A percentile compares a stretch with the other conserved stretches of the same genome.
phyloP scores from a whole-genome alignment of 2,329 filamentous ascomycete genomes.

The Metarhizium rileyi region DNA sequence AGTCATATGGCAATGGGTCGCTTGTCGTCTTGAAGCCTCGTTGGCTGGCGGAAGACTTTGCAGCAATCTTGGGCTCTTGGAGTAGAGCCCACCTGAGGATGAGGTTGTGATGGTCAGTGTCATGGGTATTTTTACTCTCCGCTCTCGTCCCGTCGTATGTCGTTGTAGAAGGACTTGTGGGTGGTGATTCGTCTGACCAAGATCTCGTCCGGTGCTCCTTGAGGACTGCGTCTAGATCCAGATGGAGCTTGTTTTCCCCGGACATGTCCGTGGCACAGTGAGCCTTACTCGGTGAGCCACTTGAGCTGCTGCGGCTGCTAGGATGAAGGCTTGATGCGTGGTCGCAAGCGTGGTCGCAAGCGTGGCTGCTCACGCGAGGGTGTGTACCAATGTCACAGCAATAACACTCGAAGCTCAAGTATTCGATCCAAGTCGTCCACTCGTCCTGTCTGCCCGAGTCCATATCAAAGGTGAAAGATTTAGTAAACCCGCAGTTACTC shows the following conservation, averaged over 20 bases:
- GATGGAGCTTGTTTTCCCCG: neutral
- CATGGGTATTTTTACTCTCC: neutral
- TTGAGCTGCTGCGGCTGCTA: neutral
- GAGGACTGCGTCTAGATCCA: neutral
- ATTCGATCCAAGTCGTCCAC: constrained; percentile 7
- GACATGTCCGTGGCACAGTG: neutral
- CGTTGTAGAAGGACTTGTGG: neutral
- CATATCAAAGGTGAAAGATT: constrained; percentile 1
- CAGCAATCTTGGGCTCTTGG: constrained; percentile 5
- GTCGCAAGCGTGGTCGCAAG: neutral
- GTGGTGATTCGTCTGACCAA: neutral
- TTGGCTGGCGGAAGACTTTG: neutral
- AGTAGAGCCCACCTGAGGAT: constrained; percentile 3
- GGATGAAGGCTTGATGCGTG: neutral
- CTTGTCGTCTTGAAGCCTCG: neutral
- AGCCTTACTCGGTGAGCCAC: neutral
- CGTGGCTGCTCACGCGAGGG: neutral
- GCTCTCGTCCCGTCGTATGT: neutral
- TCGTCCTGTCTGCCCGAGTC: constrained; percentile 2
- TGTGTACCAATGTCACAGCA: constrained; percentile 4
- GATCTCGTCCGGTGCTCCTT: neutral
- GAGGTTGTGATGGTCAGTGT: neutral
- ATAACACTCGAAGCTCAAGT: constrained; percentile 5
- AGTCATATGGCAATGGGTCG: too few relatives aligned
- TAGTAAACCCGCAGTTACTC: constrained; percentile 2